These are phyloP conservation scores for Stagonosporopsis rhizophila DNA, from an alignment of 2,329 filamentous ascomycete species.

Conservation along the genomic window DNA sequence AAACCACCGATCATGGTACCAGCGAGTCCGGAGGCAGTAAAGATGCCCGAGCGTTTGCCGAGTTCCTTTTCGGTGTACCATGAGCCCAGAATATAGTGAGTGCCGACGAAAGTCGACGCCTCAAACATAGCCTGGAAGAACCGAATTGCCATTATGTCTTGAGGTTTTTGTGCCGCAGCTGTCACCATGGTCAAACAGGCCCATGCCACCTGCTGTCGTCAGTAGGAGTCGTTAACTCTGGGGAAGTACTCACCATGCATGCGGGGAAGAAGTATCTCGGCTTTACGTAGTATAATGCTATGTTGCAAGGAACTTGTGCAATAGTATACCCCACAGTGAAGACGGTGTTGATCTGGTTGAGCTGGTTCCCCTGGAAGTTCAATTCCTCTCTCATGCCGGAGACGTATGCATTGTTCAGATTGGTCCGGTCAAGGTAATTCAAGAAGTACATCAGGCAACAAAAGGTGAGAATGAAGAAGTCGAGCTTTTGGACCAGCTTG, in stretches of 20 bases:
- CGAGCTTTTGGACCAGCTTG: slow-evolving; percentile 64
- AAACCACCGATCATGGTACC: slow-evolving; percentile 70
- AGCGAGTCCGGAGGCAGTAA: slow-evolving; percentile 65
- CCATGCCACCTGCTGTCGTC: slow-evolving; percentile 57
- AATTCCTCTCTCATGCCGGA: slow-evolving; percentile 54
- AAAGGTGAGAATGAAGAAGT: slow-evolving; percentile 70
- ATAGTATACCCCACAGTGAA: slow-evolving; percentile 55
- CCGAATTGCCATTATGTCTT: slow-evolving; percentile 66
- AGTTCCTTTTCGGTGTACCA: slow-evolving; percentile 69
- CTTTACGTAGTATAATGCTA: slow-evolving; percentile 66
- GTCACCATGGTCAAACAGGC: slow-evolving; percentile 69
- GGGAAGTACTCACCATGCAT: slow-evolving; percentile 61
- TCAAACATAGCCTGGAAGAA: slow-evolving; percentile 63
- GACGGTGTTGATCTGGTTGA: slow-evolving; percentile 56
- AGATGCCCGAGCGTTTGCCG: slow-evolving; percentile 67
- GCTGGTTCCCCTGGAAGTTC: slow-evolving; percentile 49
- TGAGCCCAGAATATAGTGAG: slow-evolving; percentile 67
- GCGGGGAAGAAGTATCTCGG: slow-evolving; percentile 69
- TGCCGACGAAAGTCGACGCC: slow-evolving; percentile 62
- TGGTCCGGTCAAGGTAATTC: slow-evolving; percentile 49
- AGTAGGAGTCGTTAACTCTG: background rate
- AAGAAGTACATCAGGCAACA: slow-evolving; percentile 60
- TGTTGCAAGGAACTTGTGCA: slow-evolving; percentile 58
- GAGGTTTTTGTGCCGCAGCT: slow-evolving; percentile 59
- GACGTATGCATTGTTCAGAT: slow-evolving; percentile 54